A percentile compares a stretch with the other conserved stretches of the same genome.
These are phyloP conservation scores for Beauveria caledonica DNA, from an alignment of 2,329 filamentous ascomycete species.

Conservation along the genomic window DNA sequence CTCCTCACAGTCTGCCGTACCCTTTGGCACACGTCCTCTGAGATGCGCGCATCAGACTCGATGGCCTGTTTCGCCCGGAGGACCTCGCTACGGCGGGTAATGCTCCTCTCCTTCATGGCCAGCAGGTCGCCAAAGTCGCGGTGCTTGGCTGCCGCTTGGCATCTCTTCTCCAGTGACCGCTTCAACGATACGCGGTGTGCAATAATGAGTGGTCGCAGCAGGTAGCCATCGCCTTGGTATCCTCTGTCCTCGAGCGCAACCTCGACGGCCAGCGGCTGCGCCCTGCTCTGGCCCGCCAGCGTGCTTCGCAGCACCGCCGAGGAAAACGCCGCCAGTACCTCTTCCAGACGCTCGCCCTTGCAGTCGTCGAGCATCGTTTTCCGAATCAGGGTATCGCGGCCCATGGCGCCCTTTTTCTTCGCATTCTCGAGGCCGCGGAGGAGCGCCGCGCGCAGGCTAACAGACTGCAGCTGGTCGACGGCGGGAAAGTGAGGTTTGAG, in stretches of 20 bases:
- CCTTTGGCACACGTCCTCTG: slow-evolving; percentile 35
- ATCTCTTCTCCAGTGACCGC: slow-evolving; percentile 51
- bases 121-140: slow-evolving; percentile 57
- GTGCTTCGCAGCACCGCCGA: slow-evolving; percentile 70
- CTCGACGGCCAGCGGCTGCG: slow-evolving; percentile 38
- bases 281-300: slow-evolving; percentile 34
- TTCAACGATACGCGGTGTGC: slow-evolving; percentile 63
- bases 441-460: slow-evolving; percentile 79
- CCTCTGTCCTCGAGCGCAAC: slow-evolving; percentile 53
- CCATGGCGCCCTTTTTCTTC: slow-evolving; percentile 80
- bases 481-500: slow-evolving; percentile 86
- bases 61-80: slow-evolving; percentile 25
- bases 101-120: slow-evolving; percentile 50
- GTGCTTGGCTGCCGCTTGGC: slow-evolving; percentile 50
- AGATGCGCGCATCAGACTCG: slow-evolving; percentile 22
- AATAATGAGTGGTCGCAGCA: slow-evolving; percentile 59
- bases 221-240: slow-evolving; percentile 44
- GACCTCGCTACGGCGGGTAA: slow-evolving; percentile 46
- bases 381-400: slow-evolving; percentile 69
- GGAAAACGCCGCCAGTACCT: slow-evolving; percentile 77
- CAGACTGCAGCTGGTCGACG: slow-evolving; percentile 78
- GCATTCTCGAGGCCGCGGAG: slow-evolving; percentile 73
- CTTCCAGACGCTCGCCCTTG: slow-evolving; percentile 82
- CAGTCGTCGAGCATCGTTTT: slow-evolving; percentile 98
- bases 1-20: slow-evolving; percentile 55